Percentiles rank a stretch among this genome's conserved stretches.
These are phyloP conservation scores for Cicer pinnatifidum DNA, from an alignment of 306 rosid genomes.

Conservation along the genomic window DNA sequence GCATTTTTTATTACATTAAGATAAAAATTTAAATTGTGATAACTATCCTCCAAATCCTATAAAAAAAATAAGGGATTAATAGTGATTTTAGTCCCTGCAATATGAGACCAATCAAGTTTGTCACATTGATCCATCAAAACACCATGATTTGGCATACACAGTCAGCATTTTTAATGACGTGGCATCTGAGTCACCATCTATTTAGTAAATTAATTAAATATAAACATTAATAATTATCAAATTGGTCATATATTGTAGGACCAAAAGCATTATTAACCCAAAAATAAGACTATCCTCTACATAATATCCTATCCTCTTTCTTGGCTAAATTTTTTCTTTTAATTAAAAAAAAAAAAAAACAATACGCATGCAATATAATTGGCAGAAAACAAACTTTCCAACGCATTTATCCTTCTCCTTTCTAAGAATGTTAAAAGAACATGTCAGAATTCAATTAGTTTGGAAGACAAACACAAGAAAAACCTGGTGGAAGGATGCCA, in stretches of 20 bases:
- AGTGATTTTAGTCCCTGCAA: too few relatives aligned
- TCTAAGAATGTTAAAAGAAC: slow-evolving; percentile 11
- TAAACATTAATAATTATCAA: too few relatives aligned
- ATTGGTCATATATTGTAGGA: too few relatives aligned
- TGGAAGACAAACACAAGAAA: slow-evolving; percentile 27
- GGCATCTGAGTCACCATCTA: too few relatives aligned
- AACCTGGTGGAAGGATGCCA: slow-evolving; percentile 83
- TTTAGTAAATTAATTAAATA: too few relatives aligned
- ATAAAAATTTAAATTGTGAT: neutral
- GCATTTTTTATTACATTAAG: too few relatives aligned
- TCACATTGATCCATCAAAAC: too few relatives aligned
- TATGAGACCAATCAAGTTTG: too few relatives aligned
- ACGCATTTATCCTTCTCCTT: slow-evolving; percentile 2
- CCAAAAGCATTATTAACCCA: too few relatives aligned
- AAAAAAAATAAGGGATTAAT: too few relatives aligned
- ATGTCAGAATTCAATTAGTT: slow-evolving; percentile 9
- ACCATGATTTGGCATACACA: too few relatives aligned
- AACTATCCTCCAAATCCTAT: neutral
- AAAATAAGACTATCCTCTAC: neutral
- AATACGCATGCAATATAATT: slow-evolving; percentile 2
- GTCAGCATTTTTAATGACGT: too few relatives aligned
- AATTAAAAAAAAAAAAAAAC: neutral
- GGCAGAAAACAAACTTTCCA: neutral
- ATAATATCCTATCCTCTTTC: neutral
- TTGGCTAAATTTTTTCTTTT: neutral